Base-by-base conservation (phyloP, 768 basidiomycete species). In the Agaricus sinodeliciosus region DNA sequence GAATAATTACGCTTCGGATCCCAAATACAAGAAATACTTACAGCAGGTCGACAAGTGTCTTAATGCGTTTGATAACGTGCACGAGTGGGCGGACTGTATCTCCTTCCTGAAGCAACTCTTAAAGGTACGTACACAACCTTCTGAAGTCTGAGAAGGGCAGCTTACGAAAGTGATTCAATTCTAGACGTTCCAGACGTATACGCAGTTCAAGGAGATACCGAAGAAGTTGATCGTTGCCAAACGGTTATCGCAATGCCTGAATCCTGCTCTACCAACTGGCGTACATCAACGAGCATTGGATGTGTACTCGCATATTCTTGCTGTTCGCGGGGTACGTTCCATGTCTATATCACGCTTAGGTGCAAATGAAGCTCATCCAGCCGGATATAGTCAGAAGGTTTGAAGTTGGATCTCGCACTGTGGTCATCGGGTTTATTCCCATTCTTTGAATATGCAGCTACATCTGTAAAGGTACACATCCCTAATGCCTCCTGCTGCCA, bases 31-130 rank as follows among this genome's bases (percentile, higher is more conserved):
- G 74, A 96, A 96, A 70, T 97, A 93, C 69, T 75, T 85, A 0
- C 84, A 87, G 51, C 89, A 92, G 61, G 90, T 99, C 44, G 96
- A 99, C 65, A 87, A 87, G 69, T 92, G 90, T 60, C 75, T 99
- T 43, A 87, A 84, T 56, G 85, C 92, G 1, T 98, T 99, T 63
- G 94, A 96, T 63, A 90, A 84, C 62, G 92, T 96, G 54, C 91
- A 95, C 53, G 96, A 99, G 72, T 99, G 96, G 96, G 94, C 96
- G 55, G 96, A 99, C 72, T 98, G 94, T 67, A 98, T 96, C 64
- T 87, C 94, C 37, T 99, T 98, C 70, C 69, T 99, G 67, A 94
- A 94, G 65, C 88, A 94, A 59, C 69, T 96, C 55, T 79, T 95
- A 55, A 96, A 96, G 78, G 93, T 90, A 60, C 41, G 67, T 58